phyloP scores from a whole-genome alignment of 2,329 filamentous ascomycete species.

The Sodiomyces alkalinus region DNA sequence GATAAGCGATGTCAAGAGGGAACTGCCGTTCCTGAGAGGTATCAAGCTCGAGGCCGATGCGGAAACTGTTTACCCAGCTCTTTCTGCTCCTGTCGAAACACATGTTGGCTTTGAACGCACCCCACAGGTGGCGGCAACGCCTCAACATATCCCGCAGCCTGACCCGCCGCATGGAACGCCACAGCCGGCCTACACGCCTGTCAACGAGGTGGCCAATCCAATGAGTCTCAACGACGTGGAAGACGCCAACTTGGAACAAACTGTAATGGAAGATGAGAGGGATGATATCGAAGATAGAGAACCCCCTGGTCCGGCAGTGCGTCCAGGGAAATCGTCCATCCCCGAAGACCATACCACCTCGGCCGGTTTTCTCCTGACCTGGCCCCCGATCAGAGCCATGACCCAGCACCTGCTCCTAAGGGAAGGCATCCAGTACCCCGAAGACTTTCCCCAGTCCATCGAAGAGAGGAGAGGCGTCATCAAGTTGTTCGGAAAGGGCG shows the following conservation, averaged over 20 bases:
- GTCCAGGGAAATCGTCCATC: slow-evolving; percentile 51
- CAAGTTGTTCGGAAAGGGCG: slow-evolving; percentile 63
- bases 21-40: background rate
- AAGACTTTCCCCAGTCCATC: slow-evolving; percentile 60
- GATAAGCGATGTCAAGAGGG: slow-evolving; percentile 2
- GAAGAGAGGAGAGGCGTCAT: slow-evolving; percentile 63
- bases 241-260: slow-evolving; percentile 10
- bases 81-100: no score
- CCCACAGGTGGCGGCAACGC: slow-evolving; percentile 14
- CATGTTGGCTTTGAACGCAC: no score
- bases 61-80: background rate
- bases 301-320: slow-evolving; percentile 31
- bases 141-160: no score
- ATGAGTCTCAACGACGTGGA: background rate
- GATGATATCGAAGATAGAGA: slow-evolving; percentile 32
- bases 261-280: slow-evolving; percentile 21
- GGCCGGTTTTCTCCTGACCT: slow-evolving; percentile 67
- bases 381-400: slow-evolving; percentile 52
- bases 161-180: slow-evolving; percentile 1
- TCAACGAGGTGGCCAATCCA: background rate
- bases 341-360: slow-evolving; percentile 79
- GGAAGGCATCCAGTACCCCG: slow-evolving; percentile 38
- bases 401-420: slow-evolving; percentile 33
- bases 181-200: slow-evolving; percentile 1
- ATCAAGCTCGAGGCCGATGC: slow-evolving; percentile 6